These are phyloP conservation scores for Coemansia sp. DNA, from an alignment of 192 early-diverging fungal species.

Conservation along the genomic window DNA sequence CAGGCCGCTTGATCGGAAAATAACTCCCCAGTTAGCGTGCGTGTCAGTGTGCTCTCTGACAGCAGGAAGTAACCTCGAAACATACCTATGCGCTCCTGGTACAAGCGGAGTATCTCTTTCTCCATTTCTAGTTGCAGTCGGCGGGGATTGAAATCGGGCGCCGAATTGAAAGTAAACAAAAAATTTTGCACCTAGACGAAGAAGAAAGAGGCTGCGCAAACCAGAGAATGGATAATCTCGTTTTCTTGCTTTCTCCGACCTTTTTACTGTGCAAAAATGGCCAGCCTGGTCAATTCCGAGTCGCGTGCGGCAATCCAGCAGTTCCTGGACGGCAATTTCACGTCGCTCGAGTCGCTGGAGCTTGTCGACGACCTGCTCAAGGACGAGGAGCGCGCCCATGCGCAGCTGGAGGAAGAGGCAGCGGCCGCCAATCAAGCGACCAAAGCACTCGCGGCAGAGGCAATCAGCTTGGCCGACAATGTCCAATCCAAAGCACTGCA, in stretches of 20 bases:
- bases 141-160: background rate
- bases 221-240: background rate
- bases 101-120: constrained; percentile 45
- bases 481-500: constrained; percentile 15
- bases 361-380: constrained; percentile 34
- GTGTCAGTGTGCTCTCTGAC: too few species aligned
- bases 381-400: constrained; percentile 36
- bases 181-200: background rate
- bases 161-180: background rate
- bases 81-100: constrained; percentile 50
- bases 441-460: constrained; percentile 13
- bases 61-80: too few species aligned
- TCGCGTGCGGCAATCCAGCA: constrained; percentile 10
- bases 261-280: constrained; percentile 1
- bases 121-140: constrained; percentile 18
- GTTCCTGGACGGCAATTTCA: constrained; percentile 41
- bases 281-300: background rate
- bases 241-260: background rate
- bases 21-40: too few species aligned
- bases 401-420: constrained; percentile 17
- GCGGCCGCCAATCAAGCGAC: constrained; percentile 1
- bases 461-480: background rate
- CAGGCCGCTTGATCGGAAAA: too few species aligned
- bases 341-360: constrained; percentile 39
- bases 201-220: constrained; percentile 3